Evolutionary conservation across 2,329 filamentous ascomycete species (phyloP), one percentile per base, ranked within the genome.

Genomic region (Arthrobotrys sinensis): DNA sequence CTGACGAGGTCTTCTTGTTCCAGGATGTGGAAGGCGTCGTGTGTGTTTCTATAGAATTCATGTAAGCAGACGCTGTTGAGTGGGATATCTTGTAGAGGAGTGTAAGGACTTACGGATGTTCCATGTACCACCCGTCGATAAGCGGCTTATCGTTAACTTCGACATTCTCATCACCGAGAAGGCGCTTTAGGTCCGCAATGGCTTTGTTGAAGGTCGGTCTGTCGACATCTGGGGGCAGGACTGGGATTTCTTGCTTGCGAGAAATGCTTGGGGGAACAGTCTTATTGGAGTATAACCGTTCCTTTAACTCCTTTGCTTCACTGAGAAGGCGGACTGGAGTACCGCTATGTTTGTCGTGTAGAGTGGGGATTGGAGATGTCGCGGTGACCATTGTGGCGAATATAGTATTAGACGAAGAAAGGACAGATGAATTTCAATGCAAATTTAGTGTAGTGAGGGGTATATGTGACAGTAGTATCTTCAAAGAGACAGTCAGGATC

Each of bases 1-100:
- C 83, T 84, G 34, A 86, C 83, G 40, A 87, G 83, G 21, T 85
- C 83, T 68, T 87, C 85, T 65, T 85, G 84, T 50, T 85, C 84
- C 48, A 84, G 82, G 2, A 86, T 81, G 67, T 85, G 84, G 79
- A 85, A 85, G 38, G 85, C 84, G 78, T 86, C 85, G 78, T 86
- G 85, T 1, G 85, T 84, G 43, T 85, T 85, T 80, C 78, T 82
- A 79, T 48, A 7, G n/a, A 5, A 6, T 40, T 21, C 11, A 24
- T 32, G 14, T 45, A 34, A 52, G 21, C 4, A 32, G 14, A 14
- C 5, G 14, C 8, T 53, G 12, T 3, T 19, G 11, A n/a, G 6
- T 4, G 24, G 24, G 24, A 4, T 28, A 28, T 28, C 2, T 28
- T 28, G 24, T 28, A 28, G 4, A 28, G 4, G 50, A 16, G 34